phyloP scores from a whole-genome alignment of 1,284 basidiomycete species.

The Pisolithus thermaeus region DNA sequence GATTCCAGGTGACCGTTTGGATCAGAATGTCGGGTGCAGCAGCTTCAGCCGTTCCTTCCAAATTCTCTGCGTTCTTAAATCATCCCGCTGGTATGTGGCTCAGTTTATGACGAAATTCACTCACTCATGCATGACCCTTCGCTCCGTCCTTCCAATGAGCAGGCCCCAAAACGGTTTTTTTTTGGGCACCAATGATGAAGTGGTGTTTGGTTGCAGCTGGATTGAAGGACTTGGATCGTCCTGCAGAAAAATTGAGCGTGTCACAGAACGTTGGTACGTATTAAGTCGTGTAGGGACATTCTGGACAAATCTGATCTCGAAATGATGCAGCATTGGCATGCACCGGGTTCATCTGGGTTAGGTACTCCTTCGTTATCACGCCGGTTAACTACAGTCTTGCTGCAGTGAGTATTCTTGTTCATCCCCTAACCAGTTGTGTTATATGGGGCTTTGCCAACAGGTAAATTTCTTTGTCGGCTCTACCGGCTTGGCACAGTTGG shows the following conservation, averaged over 20 bases:
- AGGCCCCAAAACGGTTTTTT: slow-evolving; percentile 96
- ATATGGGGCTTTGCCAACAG: slow-evolving; percentile 32
- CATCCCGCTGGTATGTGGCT: slow-evolving; percentile 71
- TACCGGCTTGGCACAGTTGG: slow-evolving; percentile 83
- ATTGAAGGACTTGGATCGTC: slow-evolving; percentile 86
- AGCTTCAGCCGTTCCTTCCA: slow-evolving; percentile 71
- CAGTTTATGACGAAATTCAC: background rate
- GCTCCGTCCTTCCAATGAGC: background rate
- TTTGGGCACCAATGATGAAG: slow-evolving; percentile 97
- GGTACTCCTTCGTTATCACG: slow-evolving; percentile 95
- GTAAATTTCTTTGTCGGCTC: slow-evolving; percentile 96
- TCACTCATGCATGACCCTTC: slow-evolving; percentile 3
- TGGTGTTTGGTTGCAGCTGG: slow-evolving; percentile 97
- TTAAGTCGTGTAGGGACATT: background rate
- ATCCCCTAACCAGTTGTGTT: background rate
- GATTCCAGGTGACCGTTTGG: background rate
- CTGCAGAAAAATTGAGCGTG: slow-evolving; percentile 93
- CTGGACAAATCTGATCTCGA: slow-evolving; percentile 7
- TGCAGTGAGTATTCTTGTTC: slow-evolving; percentile 53
- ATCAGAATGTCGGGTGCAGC: slow-evolving; percentile 75
- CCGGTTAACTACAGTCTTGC: slow-evolving; percentile 97
- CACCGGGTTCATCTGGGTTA: slow-evolving; percentile 97
- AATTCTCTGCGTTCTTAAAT: slow-evolving; percentile 83
- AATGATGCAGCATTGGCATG: slow-evolving; percentile 68
- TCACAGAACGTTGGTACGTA: slow-evolving; percentile 87